Base-by-base conservation (phyloP, 73 alveolate genomes). In the Durusdinium trenchii region DNA sequence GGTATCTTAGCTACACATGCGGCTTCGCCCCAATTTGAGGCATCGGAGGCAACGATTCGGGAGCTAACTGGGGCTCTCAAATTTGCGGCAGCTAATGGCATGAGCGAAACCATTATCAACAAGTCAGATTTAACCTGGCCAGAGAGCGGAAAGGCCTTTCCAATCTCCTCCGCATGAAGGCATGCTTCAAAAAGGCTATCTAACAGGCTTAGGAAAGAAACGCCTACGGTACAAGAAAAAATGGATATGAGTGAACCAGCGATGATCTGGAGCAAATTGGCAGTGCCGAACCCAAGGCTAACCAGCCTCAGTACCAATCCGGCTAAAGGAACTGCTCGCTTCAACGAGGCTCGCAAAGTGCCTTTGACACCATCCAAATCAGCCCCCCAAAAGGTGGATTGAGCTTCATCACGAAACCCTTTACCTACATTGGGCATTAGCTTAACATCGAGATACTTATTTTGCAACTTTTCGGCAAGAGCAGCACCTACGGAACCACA, bases 11-110 rank as follows among this genome's bases (percentile, higher is more conserved):
- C 40, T 1, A 12, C 12, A 18, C 51, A 78, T 20, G 35, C 95
- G 0, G 95, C 95, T 26, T 85, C 95, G 0, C 95, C 95, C 95
- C 95, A 85, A 3, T 42, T 43, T 3, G 81, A 52, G 20, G 95
- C 95, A 36, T 85, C 95, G 5, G 60, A 36, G 60, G 95, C 95
- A 3, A 2, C 71, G 6, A 51, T 42, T 51, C 40, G 32, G 6
- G 78, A 43, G 0, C 48, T 50, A 0, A 36, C 60, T 0, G 6
- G 38, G 42, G 94, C 94, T 0, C 95, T 43, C 5, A 85, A 20
- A 46, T 85, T 85, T 18, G 95, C 42, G n/a, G 40, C 95, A 9
- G 95, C 81, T 0, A 85, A 35, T 0, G 95, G 95, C 6, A 85
- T 18, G 2, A 3, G 67, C 0, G 35, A 26, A 23, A 60, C 81